phyloP scores from a whole-genome alignment of 371 early-diverging fungal species.

The Mucor racemosus region DNA sequence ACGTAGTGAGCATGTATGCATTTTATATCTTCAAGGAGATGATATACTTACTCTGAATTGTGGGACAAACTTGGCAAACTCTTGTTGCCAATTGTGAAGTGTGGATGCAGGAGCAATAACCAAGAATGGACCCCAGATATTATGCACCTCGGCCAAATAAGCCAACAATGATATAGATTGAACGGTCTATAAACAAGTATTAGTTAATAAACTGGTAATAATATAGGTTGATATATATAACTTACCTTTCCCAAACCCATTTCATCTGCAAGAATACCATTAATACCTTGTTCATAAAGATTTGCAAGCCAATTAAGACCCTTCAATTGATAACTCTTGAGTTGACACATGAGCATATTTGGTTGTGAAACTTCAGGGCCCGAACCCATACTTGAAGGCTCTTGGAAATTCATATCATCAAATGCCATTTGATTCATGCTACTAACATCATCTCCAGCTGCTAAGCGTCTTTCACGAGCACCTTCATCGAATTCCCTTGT shows the following conservation, averaged over 20 bases:
- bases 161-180: slow-evolving; percentile 96
- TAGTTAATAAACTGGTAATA: neutral
- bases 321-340: slow-evolving; percentile 96
- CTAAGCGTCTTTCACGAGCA: slow-evolving; percentile 53
- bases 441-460: slow-evolving; percentile 51
- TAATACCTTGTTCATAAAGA: slow-evolving; percentile 96
- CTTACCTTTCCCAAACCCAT: slow-evolving; percentile 87
- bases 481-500: slow-evolving; percentile 77
- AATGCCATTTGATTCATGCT: slow-evolving; percentile 60
- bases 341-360: slow-evolving; percentile 84
- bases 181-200: slow-evolving; percentile 71
- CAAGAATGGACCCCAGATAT: slow-evolving; percentile 96
- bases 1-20: neutral
- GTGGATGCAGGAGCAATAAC: slow-evolving; percentile 97
- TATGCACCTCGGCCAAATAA: slow-evolving; percentile 86
- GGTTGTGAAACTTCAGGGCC: slow-evolving; percentile 82
- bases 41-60: slow-evolving; percentile 68
- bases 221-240: neutral
- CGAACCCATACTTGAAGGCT: slow-evolving; percentile 79
- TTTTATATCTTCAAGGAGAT: neutral
- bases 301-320: slow-evolving; percentile 99
- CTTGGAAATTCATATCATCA: slow-evolving; percentile 85
- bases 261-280: slow-evolving; percentile 97
- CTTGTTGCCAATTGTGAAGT: slow-evolving; percentile 98
- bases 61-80: slow-evolving; percentile 91